Percentiles rank a stretch among this genome's conserved stretches.
phyloP scores from a whole-genome alignment of 805 yeast species.

The Zygoascus bituminiphila region DNA sequence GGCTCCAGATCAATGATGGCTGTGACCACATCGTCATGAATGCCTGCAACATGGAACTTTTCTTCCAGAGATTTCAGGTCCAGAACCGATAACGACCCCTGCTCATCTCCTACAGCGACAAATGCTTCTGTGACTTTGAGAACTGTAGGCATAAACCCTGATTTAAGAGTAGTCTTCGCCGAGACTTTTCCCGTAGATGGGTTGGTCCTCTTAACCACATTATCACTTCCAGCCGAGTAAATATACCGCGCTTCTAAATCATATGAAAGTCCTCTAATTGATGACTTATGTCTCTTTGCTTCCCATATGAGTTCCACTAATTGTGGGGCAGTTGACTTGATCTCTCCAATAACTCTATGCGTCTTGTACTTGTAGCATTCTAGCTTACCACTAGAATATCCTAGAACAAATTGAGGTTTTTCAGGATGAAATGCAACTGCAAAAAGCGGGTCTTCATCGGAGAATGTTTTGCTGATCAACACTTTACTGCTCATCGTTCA shows the following conservation, averaged over 20 bases:
- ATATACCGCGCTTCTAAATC: constrained; percentile 51
- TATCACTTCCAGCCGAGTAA: constrained; percentile 73
- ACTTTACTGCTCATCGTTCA: constrained; percentile 13
- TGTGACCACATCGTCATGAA: constrained; percentile 64
- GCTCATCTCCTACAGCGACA: constrained; percentile 48
- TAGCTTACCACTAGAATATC: constrained; percentile 77
- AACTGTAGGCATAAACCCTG: constrained; percentile 22
- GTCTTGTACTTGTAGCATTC: constrained; percentile 52
- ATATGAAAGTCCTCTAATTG: constrained; percentile 67
- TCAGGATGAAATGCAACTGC: constrained; percentile 72
- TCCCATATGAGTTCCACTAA: constrained; percentile 47
- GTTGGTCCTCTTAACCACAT: constrained; percentile 64
- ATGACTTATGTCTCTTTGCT: constrained; percentile 83
- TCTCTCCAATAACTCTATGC: constrained; percentile 16
- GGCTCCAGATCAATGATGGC: constrained; percentile 51
- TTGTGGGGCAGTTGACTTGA: neutral
- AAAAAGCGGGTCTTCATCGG: constrained; percentile 41
- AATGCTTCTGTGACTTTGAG: constrained; percentile 27
- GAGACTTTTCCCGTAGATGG: constrained; percentile 68
- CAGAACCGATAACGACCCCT: constrained; percentile 56
- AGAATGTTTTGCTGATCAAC: constrained; percentile 11
- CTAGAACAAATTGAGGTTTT: constrained; percentile 53
- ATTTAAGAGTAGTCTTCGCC: constrained; percentile 37
- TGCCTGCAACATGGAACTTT: constrained; percentile 41
- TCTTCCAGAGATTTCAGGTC: constrained; percentile 47